Conservation (phyloP, 2,329 filamentous ascomycete genomes). For the Paraphaeosphaeria sporulosa region DNA sequence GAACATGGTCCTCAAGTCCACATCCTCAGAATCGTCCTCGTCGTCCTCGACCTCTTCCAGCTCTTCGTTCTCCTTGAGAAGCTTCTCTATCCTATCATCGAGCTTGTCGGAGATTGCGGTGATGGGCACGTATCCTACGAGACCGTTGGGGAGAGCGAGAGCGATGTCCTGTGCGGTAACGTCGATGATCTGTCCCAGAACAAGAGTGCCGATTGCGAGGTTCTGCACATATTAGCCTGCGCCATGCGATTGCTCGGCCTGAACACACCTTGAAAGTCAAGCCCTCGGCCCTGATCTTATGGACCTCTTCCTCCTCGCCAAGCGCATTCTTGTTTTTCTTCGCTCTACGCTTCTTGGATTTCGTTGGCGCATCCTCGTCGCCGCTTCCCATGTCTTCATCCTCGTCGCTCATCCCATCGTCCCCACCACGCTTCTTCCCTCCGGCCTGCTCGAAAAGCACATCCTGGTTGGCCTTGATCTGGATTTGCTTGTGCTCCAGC, state of each 20-base stretch:
- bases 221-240: slow-evolving; percentile 62
- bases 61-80: slow-evolving; percentile 68
- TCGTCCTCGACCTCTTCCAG: slow-evolving; percentile 64
- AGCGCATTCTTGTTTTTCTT: slow-evolving; percentile 52
- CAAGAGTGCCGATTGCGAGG: slow-evolving; percentile 81
- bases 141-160: slow-evolving; percentile 88
- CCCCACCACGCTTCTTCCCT: slow-evolving; percentile 67
- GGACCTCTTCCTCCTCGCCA: slow-evolving; percentile 53
- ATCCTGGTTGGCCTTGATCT: slow-evolving; percentile 90
- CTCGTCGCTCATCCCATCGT: slow-evolving; percentile 57
- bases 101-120: slow-evolving; percentile 88
- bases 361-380: slow-evolving; percentile 52
- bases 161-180: slow-evolving; percentile 82
- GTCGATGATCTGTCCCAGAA: slow-evolving; percentile 84
- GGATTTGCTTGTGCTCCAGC: slow-evolving; percentile 94
- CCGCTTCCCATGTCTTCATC: slow-evolving; percentile 48
- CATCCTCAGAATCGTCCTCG: slow-evolving; percentile 61
- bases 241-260: slow-evolving; percentile 6
- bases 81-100: slow-evolving; percentile 75
- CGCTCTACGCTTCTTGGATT: slow-evolving; percentile 61
- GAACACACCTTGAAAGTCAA: slow-evolving; percentile 84
- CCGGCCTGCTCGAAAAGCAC: slow-evolving; percentile 82
- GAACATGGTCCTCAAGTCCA: slow-evolving; percentile 80
- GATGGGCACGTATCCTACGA: slow-evolving; percentile 86
- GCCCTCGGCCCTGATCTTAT: slow-evolving; percentile 76